Percentiles rank a stretch among this genome's conserved stretches.
These are phyloP conservation scores for Leccinum sublutescens DNA, from an alignment of 768 basidiomycete species.

Conservation along the genomic window DNA sequence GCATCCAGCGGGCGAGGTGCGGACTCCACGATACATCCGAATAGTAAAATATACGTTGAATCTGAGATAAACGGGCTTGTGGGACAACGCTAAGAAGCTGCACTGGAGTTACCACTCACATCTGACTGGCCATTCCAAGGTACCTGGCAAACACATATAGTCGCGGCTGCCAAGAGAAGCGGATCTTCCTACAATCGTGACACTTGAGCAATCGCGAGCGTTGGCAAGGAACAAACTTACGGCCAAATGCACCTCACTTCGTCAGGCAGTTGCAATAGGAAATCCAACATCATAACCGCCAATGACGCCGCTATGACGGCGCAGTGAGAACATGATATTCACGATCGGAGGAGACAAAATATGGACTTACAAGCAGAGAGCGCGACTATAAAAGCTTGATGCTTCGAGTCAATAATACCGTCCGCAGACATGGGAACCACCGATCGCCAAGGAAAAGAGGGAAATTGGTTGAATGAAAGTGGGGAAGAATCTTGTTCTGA, in stretches of 20 bases:
- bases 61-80: slow-evolving; percentile 1
- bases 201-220: too few species aligned
- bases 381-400: background rate
- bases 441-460: background rate
- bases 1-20: slow-evolving; percentile 8
- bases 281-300: slow-evolving; percentile 17
- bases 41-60: slow-evolving; percentile 23
- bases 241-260: slow-evolving; percentile 21
- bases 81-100: background rate
- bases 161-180: slow-evolving; percentile 7
- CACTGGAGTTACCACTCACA: slow-evolving; percentile 9
- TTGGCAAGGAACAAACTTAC: slow-evolving; percentile 7
- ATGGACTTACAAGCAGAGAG: background rate
- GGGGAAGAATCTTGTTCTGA: background rate
- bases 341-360: background rate
- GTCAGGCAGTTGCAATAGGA: slow-evolving; percentile 3
- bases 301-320: background rate
- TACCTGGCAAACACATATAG: slow-evolving; percentile 18
- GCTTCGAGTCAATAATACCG: background rate
- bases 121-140: slow-evolving; percentile 17
- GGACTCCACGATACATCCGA: slow-evolving; percentile 16
- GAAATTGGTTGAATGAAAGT: background rate
- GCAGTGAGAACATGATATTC: background rate
- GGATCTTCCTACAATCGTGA: slow-evolving; percentile 5
- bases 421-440: background rate